Percentiles rank a stretch among this genome's conserved stretches.
phyloP scores from a whole-genome alignment of 805 yeast species.

The Kuraishia ogatae region DNA sequence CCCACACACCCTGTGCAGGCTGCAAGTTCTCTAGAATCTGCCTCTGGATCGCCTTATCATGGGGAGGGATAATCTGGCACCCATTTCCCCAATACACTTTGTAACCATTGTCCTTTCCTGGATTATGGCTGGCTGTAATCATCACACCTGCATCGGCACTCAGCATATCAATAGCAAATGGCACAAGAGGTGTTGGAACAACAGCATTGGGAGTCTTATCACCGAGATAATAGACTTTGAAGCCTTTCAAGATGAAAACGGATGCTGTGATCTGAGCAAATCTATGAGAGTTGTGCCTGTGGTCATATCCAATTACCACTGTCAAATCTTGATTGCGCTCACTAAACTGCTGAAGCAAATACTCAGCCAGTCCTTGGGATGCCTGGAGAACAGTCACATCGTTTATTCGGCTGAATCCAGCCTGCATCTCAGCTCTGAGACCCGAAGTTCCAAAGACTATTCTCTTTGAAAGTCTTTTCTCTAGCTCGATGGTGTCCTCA shows the following conservation, averaged over 20 bases:
- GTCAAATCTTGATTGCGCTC: constrained; percentile 23
- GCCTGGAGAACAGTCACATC: constrained; percentile 85
- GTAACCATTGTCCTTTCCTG: constrained; percentile 84
- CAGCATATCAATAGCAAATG: constrained; percentile 64
- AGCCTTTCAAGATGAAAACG: constrained; percentile 61
- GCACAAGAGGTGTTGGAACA: constrained; percentile 88
- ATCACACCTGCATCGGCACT: constrained; percentile 76
- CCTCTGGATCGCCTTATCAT: constrained; percentile 64
- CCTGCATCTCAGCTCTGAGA: constrained; percentile 77
- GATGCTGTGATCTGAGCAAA: constrained; percentile 77
- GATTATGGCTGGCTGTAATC: constrained; percentile 89
- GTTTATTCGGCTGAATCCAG: constrained; percentile 87
- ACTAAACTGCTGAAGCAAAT: constrained; percentile 24
- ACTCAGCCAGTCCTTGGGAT: constrained; percentile 68
- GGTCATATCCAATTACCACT: constrained; percentile 87
- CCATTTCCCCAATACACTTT: constrained; percentile 92
- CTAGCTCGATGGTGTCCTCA: constrained; percentile 34
- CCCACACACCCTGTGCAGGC: constrained; percentile 53
- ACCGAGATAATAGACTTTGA: constrained; percentile 59
- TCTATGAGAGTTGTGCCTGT: constrained; percentile 67
- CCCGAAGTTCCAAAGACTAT: constrained; percentile 94
- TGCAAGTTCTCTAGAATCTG: constrained; percentile 49
- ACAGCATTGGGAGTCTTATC: constrained; percentile 17
- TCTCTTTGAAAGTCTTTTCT: constrained; percentile 43
- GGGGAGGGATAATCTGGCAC: constrained; percentile 93